phyloP scores from a whole-genome alignment of 495 filamentous ascomycete species.

The Chaetomidium leptoderma region DNA sequence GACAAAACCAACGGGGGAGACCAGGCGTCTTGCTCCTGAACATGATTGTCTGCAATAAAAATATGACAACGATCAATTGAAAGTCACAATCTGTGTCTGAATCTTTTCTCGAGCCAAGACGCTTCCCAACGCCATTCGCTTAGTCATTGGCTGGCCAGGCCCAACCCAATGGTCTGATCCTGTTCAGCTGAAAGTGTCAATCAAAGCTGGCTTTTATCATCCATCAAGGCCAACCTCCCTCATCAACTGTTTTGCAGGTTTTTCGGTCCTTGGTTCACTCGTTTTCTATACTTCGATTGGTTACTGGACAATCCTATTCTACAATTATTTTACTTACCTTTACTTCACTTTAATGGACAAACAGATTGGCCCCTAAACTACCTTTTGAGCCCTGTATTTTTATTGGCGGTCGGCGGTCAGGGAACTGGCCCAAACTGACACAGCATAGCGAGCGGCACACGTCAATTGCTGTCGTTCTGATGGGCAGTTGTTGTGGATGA shows the following conservation, averaged over 20 bases:
- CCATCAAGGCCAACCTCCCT: neutral
- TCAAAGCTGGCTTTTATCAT: neutral
- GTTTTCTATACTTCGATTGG: too few species aligned
- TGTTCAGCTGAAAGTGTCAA: slow-evolving; percentile 12
- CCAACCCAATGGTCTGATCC: slow-evolving; percentile 5
- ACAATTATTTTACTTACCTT: too few species aligned
- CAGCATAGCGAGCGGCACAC: too few species aligned
- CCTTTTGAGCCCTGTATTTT: too few species aligned
- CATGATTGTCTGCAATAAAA: neutral
- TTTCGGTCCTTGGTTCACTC: neutral
- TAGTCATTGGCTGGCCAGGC: slow-evolving; percentile 14
- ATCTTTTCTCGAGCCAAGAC: neutral
- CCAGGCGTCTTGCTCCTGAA: neutral
- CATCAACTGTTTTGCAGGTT: neutral
- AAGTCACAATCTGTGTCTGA: neutral
- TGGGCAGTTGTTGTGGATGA: neutral
- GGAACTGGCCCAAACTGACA: too few species aligned
- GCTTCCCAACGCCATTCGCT: slow-evolving; percentile 2
- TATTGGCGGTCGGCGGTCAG: too few species aligned
- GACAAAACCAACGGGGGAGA: neutral
- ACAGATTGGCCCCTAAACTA: too few species aligned
- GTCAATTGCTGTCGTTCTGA: too few species aligned
- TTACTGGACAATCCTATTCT: too few species aligned
- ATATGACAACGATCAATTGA: neutral
- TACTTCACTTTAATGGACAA: too few species aligned